Conservation (phyloP, 805 yeast species). For the Ogataea pini region DNA sequence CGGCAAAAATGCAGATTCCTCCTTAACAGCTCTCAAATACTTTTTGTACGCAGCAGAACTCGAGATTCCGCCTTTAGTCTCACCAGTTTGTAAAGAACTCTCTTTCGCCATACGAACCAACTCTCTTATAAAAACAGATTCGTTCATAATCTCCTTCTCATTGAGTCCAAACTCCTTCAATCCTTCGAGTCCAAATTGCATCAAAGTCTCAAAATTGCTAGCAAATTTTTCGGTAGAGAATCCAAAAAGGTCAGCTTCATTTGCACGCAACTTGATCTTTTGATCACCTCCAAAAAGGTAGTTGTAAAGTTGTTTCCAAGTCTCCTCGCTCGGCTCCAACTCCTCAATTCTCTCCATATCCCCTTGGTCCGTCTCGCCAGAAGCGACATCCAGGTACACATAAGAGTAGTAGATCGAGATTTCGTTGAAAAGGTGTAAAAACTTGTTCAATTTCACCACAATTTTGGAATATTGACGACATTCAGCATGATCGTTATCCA, state of each 20-base stretch:
- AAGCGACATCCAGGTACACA: constrained; percentile 37
- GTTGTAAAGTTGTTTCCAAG: constrained; percentile 40
- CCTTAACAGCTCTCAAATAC: constrained; percentile 4
- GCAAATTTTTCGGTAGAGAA: constrained; percentile 14
- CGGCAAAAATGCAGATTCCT: constrained; percentile 14
- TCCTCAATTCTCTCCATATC: constrained; percentile 32
- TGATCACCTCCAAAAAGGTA: constrained; percentile 31
- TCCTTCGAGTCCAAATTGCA: constrained; percentile 19
- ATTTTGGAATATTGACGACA: constrained; percentile 62
- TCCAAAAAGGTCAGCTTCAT: constrained; percentile 21
- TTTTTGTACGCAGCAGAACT: constrained; percentile 13
- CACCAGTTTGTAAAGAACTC: constrained; percentile 20
- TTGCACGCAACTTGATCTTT: constrained; percentile 25
- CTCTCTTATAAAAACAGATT: constrained; percentile 25
- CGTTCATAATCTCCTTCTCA: constrained; percentile 23
- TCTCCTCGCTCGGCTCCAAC: constrained; percentile 43
- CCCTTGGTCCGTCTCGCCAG: constrained; percentile 26
- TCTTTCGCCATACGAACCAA: constrained; percentile 28
- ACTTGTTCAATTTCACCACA: constrained; percentile 45
- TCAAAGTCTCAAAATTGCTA: constrained; percentile 32
- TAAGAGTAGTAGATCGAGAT: constrained; percentile 45
- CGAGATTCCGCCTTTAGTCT: not conserved
- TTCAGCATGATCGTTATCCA: constrained; percentile 67
- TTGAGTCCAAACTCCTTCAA: constrained; percentile 25
- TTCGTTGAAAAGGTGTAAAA: constrained; percentile 42